Conservation (phyloP, 352 stramenopile genomes). For the Plasmopara viticola region DNA sequence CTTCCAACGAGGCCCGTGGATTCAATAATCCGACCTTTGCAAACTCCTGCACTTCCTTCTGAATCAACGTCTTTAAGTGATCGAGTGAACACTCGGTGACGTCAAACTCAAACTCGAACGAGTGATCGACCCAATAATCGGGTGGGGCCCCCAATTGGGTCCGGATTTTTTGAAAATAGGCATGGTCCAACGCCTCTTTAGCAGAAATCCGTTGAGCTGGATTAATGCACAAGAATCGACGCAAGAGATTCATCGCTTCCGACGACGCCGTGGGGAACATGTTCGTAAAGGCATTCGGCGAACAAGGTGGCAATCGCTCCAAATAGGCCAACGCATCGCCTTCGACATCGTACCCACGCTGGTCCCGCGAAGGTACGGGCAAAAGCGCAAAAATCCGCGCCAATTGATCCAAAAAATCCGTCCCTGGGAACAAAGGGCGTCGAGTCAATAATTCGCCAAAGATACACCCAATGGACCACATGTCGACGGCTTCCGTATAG, state of each 20-base stretch:
- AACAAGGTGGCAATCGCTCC: conserved; percentile 62
- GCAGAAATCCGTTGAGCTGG: conserved; percentile 84
- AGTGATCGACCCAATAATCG: conserved; percentile 53
- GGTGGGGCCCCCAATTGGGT: conserved; percentile 63
- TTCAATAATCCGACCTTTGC: conserved; percentile 37
- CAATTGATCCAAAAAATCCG: conserved; percentile 79
- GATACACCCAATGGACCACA: conserved; percentile 90
- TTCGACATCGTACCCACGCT: conserved; percentile 68
- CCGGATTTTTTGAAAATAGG: conserved; percentile 84
- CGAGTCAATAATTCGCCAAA: conserved; percentile 88
- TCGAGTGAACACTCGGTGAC: conserved; percentile 54
- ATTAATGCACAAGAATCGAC: conserved; percentile 83
- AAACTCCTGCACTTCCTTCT: conserved; percentile 66
- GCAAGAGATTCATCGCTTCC: conserved; percentile 62
- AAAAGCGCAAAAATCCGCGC: conserved; percentile 69
- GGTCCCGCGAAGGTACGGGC: conserved; percentile 60
- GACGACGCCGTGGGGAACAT: conserved; percentile 58
- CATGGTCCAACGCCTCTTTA: conserved; percentile 86
- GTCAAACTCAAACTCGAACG: conserved; percentile 84
- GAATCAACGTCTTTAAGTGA: conserved; percentile 64
- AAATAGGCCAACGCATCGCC: conserved; percentile 74
- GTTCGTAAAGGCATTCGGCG: conserved; percentile 60
- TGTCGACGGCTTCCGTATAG: conserved; percentile 78
- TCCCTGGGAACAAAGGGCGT: conserved; percentile 65
- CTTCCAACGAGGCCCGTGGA: conserved; percentile 3